Evolutionary conservation across 306 rosid genomes (phyloP), one percentile per base, ranked within the genome.

Genomic region (Dalbergia cochinchinensis): DNA sequence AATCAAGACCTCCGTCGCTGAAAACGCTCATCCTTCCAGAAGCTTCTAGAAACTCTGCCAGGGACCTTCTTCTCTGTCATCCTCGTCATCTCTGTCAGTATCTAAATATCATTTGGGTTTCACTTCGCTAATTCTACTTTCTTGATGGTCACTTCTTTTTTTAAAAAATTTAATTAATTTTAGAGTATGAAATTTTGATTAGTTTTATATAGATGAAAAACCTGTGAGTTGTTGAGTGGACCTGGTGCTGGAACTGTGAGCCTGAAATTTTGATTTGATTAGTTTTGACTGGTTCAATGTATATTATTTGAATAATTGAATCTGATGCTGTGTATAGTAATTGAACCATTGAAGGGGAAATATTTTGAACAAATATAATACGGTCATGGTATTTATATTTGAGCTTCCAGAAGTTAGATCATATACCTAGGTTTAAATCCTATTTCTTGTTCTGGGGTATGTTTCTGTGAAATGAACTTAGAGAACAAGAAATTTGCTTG

Each of bases 81-180:
- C 44, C 87, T 95, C 64, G 97, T 95, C 73, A 88, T 95, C 58
- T 87, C 99, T 20, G 99, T 95, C 75, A 91, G 97, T 35, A 5
- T 10, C 19, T n/a, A 1, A 15, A 6, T 5, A 19, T 68, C 37
- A 20, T 20, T 20, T 0, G 22, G 13, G 11, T 22, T 6, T 66
- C 15, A 13, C 64, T 35, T 54, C 51, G 51, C 13, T 47, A 48
- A 3, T 50, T 60, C 67, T 68, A 66, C 20, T 39, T 45, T 13
- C 68, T 73, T 45, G 20, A 4, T 12, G 11, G 4, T 20, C 2
- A 20, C 22, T 20, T 20, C 22, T 20, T 20, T 20, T 20, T 20
- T 62, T 33, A 14, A 13, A 13, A 0, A 13, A 31, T 9, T 12
- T 19, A 58, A 1, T 1, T 4, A 3, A 5, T 35, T 62, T 13